phyloP scores from a whole-genome alignment of 148 eudicot species.

The Vaccinium darrowii region DNA sequence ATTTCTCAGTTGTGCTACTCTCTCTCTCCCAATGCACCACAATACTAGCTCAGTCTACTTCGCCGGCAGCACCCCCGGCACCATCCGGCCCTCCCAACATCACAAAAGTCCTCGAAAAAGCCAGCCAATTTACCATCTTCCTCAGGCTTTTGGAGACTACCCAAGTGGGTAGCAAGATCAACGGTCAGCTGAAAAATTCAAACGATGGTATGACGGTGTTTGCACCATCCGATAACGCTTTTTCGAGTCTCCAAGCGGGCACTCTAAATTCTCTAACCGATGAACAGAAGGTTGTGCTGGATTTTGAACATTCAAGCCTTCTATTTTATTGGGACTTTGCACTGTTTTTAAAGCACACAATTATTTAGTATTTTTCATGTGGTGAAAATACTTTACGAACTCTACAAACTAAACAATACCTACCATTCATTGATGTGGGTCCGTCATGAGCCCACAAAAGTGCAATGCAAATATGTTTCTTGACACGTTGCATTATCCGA shows the following conservation, averaged over 20 bases:
- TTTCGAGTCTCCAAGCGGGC: conserved; percentile 63
- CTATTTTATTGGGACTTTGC: too few relatives aligned
- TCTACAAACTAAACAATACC: too few relatives aligned
- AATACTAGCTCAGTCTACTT: conserved; percentile 36
- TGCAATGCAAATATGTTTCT: too few relatives aligned
- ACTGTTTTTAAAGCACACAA: too few relatives aligned
- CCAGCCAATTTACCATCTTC: conserved; percentile 68
- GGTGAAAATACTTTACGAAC: too few relatives aligned
- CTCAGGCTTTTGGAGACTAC: conserved; percentile 58
- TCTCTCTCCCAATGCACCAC: conserved; percentile 29
- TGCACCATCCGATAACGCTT: conserved; percentile 81
- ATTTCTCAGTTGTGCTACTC: conserved; percentile 5
- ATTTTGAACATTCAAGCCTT: too few relatives aligned
- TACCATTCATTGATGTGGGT: too few relatives aligned
- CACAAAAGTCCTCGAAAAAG: conserved; percentile 66
- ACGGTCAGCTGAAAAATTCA: conserved; percentile 76
- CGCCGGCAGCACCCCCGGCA: conserved; percentile 57
- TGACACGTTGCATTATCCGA: too few relatives aligned
- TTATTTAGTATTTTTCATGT: too few relatives aligned
- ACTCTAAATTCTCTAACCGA: conserved; percentile 68
- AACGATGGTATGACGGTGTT: conserved; percentile 72
- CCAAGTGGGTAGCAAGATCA: conserved; percentile 60
- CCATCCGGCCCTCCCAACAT: conserved; percentile 80
- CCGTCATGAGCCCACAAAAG: too few relatives aligned
- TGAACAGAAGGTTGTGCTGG: conserved; percentile 56